Evolutionary conservation across 768 basidiomycete genomes (phyloP).

Genomic region (Tricholoma sp.): DNA sequence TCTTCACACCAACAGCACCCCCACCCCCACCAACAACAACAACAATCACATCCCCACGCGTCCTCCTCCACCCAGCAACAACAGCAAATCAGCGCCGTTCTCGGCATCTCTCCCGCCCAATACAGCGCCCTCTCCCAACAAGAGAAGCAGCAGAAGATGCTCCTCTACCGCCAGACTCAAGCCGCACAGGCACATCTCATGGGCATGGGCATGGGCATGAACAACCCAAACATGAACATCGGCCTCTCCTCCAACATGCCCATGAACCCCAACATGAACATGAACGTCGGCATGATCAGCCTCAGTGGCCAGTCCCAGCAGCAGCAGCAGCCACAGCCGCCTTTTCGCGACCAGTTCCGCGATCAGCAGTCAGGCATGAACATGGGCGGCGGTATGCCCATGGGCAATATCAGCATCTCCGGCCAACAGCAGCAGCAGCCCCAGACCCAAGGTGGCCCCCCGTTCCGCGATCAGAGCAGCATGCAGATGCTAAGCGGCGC

Average conservation of each 20-base stretch:
- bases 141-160: slow-evolving; percentile 17
- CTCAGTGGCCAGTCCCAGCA: neutral
- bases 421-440: no score
- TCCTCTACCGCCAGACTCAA: slow-evolving; percentile 10
- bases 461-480: slow-evolving; percentile 4
- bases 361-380: neutral
- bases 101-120: slow-evolving; percentile 10
- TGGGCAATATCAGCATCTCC: no score
- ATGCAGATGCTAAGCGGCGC: neutral
- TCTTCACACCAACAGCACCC: neutral
- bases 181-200: neutral
- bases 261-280: neutral
- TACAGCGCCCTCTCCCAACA: slow-evolving; percentile 11
- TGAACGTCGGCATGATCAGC: neutral
- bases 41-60: neutral
- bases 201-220: neutral
- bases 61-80: neutral
- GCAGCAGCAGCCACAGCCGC: no score
- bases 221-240: no score
- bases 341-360: neutral
- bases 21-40: neutral
- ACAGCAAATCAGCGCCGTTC: neutral
- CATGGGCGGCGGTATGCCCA: neutral
- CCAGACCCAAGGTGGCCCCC: no score
- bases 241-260: neutral